These are phyloP conservation scores for Erythrobasidium hasegawianum DNA, from an alignment of 1,284 basidiomycete species.

Conservation along the genomic window DNA sequence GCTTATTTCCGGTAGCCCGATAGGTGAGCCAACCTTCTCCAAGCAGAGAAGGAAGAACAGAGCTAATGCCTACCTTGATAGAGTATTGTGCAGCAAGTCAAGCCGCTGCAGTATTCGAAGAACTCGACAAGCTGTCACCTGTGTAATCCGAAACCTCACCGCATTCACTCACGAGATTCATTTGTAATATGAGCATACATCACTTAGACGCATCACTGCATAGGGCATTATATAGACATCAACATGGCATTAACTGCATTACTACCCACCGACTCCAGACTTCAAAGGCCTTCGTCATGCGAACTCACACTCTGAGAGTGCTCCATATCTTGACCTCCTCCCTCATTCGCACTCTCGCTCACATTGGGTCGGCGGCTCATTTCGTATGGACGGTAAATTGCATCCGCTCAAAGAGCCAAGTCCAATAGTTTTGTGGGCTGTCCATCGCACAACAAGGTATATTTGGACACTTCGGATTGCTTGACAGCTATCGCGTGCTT, in stretches of 20 bases:
- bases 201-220: not conserved
- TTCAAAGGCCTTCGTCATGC: not conserved
- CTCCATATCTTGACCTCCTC: too few species aligned
- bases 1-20: slow-evolving; percentile 27
- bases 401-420: not conserved
- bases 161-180: not conserved
- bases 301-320: too few species aligned
- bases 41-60: not conserved
- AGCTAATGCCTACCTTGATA: not conserved
- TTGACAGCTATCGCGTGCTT: not conserved
- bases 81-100: slow-evolving; percentile 11
- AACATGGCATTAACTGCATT: not conserved
- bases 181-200: not conserved
- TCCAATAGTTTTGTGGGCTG: not conserved
- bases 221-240: not conserved
- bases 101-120: slow-evolving; percentile 18
- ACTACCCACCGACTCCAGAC: not conserved
- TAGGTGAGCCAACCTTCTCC: slow-evolving; percentile 18
- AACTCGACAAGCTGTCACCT: slow-evolving; percentile 27
- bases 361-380: too few species aligned
- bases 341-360: too few species aligned
- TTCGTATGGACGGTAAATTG: not conserved
- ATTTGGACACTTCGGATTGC: not conserved
- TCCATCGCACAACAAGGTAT: not conserved
- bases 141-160: not conserved